Evolutionary conservation across 2,329 filamentous ascomycete genomes (phyloP).

Genomic region (Dichotomopilus funicola): DNA sequence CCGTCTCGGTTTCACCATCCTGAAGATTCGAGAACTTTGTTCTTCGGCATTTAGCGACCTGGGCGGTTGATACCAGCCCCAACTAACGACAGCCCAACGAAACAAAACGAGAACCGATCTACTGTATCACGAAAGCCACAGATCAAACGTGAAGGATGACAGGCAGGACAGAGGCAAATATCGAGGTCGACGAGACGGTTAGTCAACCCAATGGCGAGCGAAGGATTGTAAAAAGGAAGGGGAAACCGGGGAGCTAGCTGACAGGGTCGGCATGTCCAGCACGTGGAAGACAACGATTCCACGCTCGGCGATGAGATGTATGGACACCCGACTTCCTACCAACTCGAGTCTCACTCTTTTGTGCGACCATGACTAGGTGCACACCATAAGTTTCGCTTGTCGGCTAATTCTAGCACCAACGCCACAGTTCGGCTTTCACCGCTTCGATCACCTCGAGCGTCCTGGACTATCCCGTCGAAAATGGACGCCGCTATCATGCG

Average conservation of each 20-base stretch:
- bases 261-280: not conserved
- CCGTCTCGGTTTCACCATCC: not conserved
- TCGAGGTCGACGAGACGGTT: conserved; percentile 2
- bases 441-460: conserved; percentile 27
- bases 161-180: not conserved
- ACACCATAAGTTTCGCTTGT: no score
- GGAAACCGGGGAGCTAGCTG: no score
- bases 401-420: no score
- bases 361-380: not conserved
- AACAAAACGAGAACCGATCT: no score
- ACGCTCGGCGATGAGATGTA: not conserved
- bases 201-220: not conserved
- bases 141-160: not conserved
- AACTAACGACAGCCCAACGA: no score
- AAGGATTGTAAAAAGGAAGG: not conserved
- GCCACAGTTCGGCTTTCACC: conserved; percentile 19
- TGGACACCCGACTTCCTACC: not conserved
- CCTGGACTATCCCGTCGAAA: conserved; percentile 26
- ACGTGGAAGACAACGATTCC: not conserved
- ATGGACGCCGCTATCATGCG: conserved; percentile 31
- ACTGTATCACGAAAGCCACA: no score
- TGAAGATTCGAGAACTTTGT: no score
- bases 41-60: no score
- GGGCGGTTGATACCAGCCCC: no score
- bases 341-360: no score